These are phyloP conservation scores for Citrus inodora DNA, from an alignment of 345 rosid genomes.

Conservation along the genomic window DNA sequence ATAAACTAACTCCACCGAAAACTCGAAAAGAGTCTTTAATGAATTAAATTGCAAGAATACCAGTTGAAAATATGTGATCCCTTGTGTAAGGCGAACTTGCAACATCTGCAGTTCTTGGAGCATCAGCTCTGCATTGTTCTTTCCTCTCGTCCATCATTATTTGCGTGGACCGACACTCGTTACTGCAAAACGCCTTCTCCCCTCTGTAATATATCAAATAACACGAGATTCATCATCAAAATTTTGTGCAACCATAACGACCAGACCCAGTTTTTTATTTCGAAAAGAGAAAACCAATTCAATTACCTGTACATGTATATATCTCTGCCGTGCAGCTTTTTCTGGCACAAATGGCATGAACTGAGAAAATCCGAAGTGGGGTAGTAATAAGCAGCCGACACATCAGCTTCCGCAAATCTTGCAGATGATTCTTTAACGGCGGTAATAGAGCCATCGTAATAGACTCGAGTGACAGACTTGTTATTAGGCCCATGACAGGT, in stretches of 20 bases:
- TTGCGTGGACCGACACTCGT: slow-evolving; percentile 68
- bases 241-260: background rate
- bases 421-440: slow-evolving; percentile 22
- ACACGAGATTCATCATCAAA: background rate
- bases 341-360: slow-evolving; percentile 60
- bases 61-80: slow-evolving; percentile 60
- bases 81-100: slow-evolving; percentile 43
- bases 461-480: slow-evolving; percentile 52
- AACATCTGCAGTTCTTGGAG: slow-evolving; percentile 30
- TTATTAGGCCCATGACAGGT: slow-evolving; percentile 46
- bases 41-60: slow-evolving; percentile 65
- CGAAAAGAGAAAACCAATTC: background rate
- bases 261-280: no score
- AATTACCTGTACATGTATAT: slow-evolving; percentile 83
- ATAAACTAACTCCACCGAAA: no score
- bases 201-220: slow-evolving; percentile 40
- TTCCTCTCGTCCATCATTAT: slow-evolving; percentile 59
- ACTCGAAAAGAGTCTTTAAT: background rate
- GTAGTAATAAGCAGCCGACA: slow-evolving; percentile 26
- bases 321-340: slow-evolving; percentile 69
- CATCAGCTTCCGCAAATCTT: slow-evolving; percentile 22
- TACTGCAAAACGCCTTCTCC: slow-evolving; percentile 82
- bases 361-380: slow-evolving; percentile 57
- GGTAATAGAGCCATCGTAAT: slow-evolving; percentile 36
- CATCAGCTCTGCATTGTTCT: slow-evolving; percentile 60